Base-by-base conservation (phyloP, 331 rosid genomes). In the Malus hybrid region DNA sequence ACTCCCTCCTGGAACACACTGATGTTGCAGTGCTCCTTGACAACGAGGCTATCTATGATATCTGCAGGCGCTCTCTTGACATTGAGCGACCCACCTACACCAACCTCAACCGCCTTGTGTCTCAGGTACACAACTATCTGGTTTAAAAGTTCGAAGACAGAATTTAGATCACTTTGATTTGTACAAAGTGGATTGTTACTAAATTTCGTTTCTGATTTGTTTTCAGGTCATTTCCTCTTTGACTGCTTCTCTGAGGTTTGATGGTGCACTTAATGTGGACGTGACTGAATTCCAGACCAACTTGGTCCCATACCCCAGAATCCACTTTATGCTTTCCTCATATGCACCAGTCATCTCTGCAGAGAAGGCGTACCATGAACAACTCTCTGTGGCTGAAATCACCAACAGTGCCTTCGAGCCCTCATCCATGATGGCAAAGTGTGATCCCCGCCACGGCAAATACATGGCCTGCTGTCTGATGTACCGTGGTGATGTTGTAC, bases 401-500 rank as follows among this genome's bases (percentile, higher is more conserved):
- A 92, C 97, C 67, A 91, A 91, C 88, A 91, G 97, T 67, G 97
- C 96, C 2, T 91, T 91, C 10, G 96, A 91, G 81, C 97, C 97
- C 36, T 92, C 97, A 0, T 92, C 97, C 34, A 92, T 92, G 97
- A 92, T 92, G 97, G 97, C 97, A 48, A 92, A 92, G 88, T 92
- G 97, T 28, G 97, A 92, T 16, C 97, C 97, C 55, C 96, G 97
- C 75, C 97, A 92, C 8, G 97, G 97, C 8, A 91, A 91, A 86
- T 91, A 91, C 85, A 91, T 91, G 97, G 97, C 97, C 2, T 91
- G 97, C 74, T 92, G 97, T 70, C 81, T 92, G 68, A 92, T 92
- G 97, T 92, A 92, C 87, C 91, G 97, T 55, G 97, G 97, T 46
- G 97, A 92, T 50, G 97, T 92, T 58, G 97, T 92, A 12, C 97